Evolutionary conservation across 2,329 filamentous ascomycete species (phyloP), one percentile per base, ranked within the genome.

Genomic region (Arthroderma sp.): DNA sequence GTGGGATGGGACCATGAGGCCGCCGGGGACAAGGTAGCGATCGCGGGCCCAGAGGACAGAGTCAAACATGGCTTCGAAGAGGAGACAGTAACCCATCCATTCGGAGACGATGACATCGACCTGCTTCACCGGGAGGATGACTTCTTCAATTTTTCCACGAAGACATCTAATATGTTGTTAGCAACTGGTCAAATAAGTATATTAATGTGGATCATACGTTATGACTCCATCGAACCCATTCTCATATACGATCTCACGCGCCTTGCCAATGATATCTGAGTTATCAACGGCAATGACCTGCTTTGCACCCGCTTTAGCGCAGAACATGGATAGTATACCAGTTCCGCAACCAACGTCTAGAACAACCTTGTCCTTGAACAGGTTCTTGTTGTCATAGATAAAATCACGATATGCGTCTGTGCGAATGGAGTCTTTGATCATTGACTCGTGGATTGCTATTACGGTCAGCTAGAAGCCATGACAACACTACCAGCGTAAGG

Each of bases 51-150:
- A 91, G 54, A 97, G 79, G 21, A 97, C 88, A 53, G 88, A 94
- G 62, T 93, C 89, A 28, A 97, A 82, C 91, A 97, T 97, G 57
- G 90, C 89, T 73, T 97, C 91, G 71, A 94, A 97, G 4, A 96
- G 79, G 17, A 96, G 79, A 62, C 85, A 88, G 70, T 97, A 97
- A 31, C 91, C 91, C 91, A 97, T 97, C 91, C 91, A 97, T 71
- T 97, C 91, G 59, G 88, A 94, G 60, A 97, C 85, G 68, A 97
- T 95, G 66, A 97, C 86, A 73, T 97, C 91, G 49, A 96, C 91
- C 66, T 91, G 77, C 56, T 83, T 77, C 6, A 91, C 85, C 1
- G 87, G 90, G 21, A 90, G 79, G 58, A 74, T 78, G 57, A 95
- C 87, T 63, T 96, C 90, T 70, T 97, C 91, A 60, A 96, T 87